Conservation (phyloP, 2,329 filamentous ascomycete genomes). For the Diaporthe sp. region DNA sequence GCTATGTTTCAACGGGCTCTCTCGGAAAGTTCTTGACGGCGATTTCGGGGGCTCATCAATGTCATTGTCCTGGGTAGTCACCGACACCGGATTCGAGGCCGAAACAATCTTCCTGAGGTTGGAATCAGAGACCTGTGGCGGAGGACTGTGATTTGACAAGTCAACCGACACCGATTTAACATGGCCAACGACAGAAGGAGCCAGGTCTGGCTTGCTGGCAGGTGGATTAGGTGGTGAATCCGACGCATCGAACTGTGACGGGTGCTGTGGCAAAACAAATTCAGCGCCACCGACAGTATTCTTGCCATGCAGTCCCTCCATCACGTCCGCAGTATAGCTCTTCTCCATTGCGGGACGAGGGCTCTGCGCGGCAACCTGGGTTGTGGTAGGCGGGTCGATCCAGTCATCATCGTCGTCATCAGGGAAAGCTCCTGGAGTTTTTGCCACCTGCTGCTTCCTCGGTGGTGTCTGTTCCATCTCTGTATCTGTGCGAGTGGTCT, state of each 20-base stretch:
- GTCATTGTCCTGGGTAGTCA: constrained; percentile 61
- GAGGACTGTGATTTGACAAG: constrained; percentile 51
- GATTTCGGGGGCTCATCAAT: constrained; percentile 64
- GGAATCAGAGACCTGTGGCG: constrained; percentile 41
- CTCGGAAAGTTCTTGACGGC: constrained; percentile 68
- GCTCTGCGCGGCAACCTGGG: constrained; percentile 53
- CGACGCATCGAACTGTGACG: constrained; percentile 44
- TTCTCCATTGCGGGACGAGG: constrained; percentile 69
- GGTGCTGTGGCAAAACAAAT: constrained; percentile 58
- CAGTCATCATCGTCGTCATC: constrained; percentile 73
- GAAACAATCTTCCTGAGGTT: constrained; percentile 72
- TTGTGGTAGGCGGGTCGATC: constrained; percentile 66
- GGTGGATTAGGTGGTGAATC: constrained; percentile 51
- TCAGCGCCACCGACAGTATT: constrained; percentile 61
- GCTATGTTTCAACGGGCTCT: constrained; percentile 69
- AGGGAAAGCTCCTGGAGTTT: constrained; percentile 72
- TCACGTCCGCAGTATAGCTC: constrained; percentile 71
- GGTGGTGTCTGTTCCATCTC: constrained; percentile 49
- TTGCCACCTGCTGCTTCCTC: constrained; percentile 46
- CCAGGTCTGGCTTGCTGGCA: constrained; percentile 46
- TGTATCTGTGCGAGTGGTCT: constrained; percentile 44
- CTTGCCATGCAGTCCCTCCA: constrained; percentile 67
- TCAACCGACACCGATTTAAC: constrained; percentile 74
- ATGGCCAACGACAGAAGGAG: constrained; percentile 58
- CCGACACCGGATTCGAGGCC: constrained; percentile 40